Percentiles rank a stretch among this genome's conserved stretches.
Evolutionary conservation across 169 alveolate genomes (phyloP).

Genomic region (Plasmodium sp.): DNA sequence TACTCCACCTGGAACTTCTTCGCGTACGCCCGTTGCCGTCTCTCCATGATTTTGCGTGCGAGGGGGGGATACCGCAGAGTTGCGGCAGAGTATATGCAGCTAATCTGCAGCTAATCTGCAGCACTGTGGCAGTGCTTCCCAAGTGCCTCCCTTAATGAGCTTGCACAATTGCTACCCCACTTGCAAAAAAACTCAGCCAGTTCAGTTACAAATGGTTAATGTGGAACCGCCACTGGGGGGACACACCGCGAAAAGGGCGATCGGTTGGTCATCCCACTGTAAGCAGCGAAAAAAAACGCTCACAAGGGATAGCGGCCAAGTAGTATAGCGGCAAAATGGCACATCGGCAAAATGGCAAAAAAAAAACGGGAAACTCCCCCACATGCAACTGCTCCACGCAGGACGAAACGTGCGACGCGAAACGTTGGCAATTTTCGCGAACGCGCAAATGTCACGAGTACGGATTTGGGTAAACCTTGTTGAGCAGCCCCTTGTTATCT

Average conservation of each 20-base stretch:
- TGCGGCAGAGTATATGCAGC: too few species aligned
- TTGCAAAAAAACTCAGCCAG: neutral
- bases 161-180: neutral
- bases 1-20: slow-evolving; percentile 14
- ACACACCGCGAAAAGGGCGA: neutral
- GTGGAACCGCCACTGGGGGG: neutral
- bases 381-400: neutral
- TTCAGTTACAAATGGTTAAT: neutral
- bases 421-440: neutral
- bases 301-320: neutral
- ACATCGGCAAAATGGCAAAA: neutral
- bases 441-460: slow-evolving; percentile 7
- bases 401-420: neutral
- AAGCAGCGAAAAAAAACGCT: neutral
- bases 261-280: neutral
- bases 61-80: neutral
- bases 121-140: neutral
- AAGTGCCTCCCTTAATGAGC: neutral
- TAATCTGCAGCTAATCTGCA: neutral
- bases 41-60: slow-evolving; percentile 7
- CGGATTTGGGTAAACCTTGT: slow-evolving; percentile 82
- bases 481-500: slow-evolving; percentile 84
- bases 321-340: neutral
- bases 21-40: neutral
- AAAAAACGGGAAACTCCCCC: neutral